Evolutionary conservation across 441 rosid genomes (phyloP).

Genomic region (Arabidopsis lyrata): DNA sequence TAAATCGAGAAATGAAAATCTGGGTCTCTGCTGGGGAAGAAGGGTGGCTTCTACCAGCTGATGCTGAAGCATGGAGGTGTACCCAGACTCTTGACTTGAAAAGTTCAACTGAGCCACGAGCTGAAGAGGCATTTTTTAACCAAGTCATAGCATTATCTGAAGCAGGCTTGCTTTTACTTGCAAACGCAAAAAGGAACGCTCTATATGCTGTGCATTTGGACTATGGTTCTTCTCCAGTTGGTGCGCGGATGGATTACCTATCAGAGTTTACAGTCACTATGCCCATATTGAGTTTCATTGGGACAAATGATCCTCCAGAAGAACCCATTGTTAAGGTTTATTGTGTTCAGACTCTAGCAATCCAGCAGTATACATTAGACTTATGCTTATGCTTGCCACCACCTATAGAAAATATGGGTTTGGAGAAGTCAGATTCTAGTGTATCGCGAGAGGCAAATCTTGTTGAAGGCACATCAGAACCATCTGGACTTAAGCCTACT

Average conservation of each 20-base stretch:
- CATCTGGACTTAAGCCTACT: conserved; percentile 50
- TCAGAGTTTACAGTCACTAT: conserved; percentile 88
- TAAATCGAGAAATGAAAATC: conserved; percentile 83
- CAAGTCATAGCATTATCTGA: conserved; percentile 79
- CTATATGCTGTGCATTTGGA: conserved; percentile 88
- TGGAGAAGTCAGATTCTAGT: conserved; percentile 66
- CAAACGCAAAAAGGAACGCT: conserved; percentile 92
- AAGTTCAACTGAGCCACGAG: conserved; percentile 67
- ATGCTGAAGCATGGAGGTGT: conserved; percentile 80
- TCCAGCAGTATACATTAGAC: conserved; percentile 92
- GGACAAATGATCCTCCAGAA: conserved; percentile 70
- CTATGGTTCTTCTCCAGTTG: conserved; percentile 78
- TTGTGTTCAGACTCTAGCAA: conserved; percentile 93
- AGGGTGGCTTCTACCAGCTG: conserved; percentile 85
- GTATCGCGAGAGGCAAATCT: conserved; percentile 50
- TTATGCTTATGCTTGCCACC: conserved; percentile 82
- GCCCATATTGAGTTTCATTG: conserved; percentile 95
- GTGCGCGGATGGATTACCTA: conserved; percentile 82
- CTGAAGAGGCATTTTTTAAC: conserved; percentile 83
- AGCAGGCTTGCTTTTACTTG: conserved; percentile 76
- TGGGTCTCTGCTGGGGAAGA: conserved; percentile 86
- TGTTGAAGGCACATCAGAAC: conserved; percentile 53
- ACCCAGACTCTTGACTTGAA: conserved; percentile 79
- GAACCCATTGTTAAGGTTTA: conserved; percentile 76
- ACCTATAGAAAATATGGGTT: conserved; percentile 58